Evolutionary conservation across 176 grass and related monocot species (phyloP), one percentile per base, ranked within the genome.

Genomic region (Musa acuminata): DNA sequence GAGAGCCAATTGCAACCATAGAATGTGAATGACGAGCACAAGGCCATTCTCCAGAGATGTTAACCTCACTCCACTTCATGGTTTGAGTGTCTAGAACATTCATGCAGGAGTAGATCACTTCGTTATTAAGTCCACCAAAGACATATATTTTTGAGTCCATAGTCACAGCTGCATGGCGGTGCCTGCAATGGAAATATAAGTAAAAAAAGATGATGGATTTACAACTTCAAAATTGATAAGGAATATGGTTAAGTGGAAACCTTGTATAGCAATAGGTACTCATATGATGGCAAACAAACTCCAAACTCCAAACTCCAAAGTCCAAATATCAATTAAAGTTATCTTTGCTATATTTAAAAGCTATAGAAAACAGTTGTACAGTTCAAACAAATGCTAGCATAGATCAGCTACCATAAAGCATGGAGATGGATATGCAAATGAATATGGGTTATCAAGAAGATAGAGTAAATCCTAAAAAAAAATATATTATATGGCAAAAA

Each of bases 21-120:
- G 87, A 84, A 88, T 98, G 90, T 81, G 94, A 98, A 84, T 98
- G 94, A 2, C 94, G 85, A 87, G 90, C 79, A 65, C 94, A 90
- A 17, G 94, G 90, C 85, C 79, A 91, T 78, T 89, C 84, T 5
- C 82, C 80, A 52, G 49, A 26, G 72, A 72, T 74, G 64, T 57
- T 21, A 80, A 98, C 54, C 27, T 84, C 52, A 76, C 72, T 80
- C 94, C 90, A 97, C 72, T 83, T 79, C 73, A 78, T 83, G 72
- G 75, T 92, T 85, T 89, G 59, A 65, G 85, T 91, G 24, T 97
- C 84, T 62, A 97, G 75, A 75, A 93, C 71, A 83, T 83, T 89
- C 87, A 98, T 87, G 81, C 82, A 97, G 35, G 87, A 93, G 93
- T 87, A 88, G 76, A 97, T 74, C 62, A 72, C 84, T 80, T 89